phyloP scores from a whole-genome alignment of 2,329 filamentous ascomycete genomes.

The Botryotinia convoluta region DNA sequence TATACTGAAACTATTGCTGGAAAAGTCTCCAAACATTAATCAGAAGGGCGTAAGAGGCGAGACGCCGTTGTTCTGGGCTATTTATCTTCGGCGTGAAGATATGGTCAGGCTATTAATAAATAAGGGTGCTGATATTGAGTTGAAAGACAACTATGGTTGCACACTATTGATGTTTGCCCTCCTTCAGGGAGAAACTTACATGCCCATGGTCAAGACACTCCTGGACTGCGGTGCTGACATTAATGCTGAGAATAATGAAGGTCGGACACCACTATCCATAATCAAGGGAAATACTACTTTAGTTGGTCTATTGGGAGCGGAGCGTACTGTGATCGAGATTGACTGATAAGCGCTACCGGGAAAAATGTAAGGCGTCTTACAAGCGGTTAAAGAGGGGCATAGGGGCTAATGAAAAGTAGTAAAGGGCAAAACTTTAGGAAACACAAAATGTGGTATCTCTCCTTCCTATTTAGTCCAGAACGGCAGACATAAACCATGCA shows the following conservation, averaged over 20 bases:
- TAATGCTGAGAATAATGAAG: slow-evolving; percentile 20
- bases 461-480: background rate
- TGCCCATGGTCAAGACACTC: background rate
- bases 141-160: slow-evolving; percentile 30
- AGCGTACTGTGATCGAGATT: background rate
- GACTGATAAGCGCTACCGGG: background rate
- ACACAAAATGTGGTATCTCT: background rate
- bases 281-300: slow-evolving; percentile 1
- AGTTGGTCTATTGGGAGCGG: slow-evolving; percentile 18
- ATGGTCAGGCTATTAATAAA: background rate
- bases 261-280: background rate
- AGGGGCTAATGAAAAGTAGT: background rate
- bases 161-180: background rate
- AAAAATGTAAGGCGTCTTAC: background rate
- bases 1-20: slow-evolving; percentile 24
- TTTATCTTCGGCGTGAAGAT: background rate
- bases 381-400: background rate
- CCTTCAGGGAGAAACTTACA: too few relatives aligned
- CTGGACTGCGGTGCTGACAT: slow-evolving; percentile 13
- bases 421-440: background rate
- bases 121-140: slow-evolving; percentile 15
- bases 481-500: background rate
- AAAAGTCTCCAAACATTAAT: background rate
- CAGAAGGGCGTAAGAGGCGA: too few relatives aligned
- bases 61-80: background rate